Evolutionary conservation across 768 basidiomycete species (phyloP).

Genomic region (Naganishia friedmannii): DNA sequence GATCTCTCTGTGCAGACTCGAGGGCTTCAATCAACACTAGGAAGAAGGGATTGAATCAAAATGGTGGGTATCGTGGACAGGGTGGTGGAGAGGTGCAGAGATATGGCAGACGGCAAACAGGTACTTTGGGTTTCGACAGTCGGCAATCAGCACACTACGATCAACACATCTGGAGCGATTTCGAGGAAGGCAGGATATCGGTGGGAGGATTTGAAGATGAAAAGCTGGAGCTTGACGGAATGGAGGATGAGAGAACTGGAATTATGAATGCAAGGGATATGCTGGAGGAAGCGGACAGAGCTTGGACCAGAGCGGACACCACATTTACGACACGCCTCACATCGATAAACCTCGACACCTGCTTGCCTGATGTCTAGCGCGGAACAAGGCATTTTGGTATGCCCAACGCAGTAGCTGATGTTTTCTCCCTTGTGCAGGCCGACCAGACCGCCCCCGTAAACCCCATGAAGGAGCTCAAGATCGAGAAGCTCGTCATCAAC

Average conservation of each 20-base stretch:
- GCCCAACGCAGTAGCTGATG: background rate
- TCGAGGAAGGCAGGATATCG: background rate
- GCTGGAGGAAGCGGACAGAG: background rate
- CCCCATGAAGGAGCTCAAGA: conserved; percentile 91
- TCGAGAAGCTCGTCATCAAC: conserved; percentile 99
- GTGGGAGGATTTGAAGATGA: background rate
- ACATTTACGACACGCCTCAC: background rate
- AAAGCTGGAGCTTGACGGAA: background rate
- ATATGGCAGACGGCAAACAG: background rate
- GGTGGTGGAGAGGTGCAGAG: background rate
- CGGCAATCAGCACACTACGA: background rate
- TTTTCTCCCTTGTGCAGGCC: conserved; percentile 39
- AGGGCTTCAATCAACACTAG: conserved; percentile 26
- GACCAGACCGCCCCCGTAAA: conserved; percentile 59
- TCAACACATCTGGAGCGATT: background rate
- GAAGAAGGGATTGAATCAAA: conserved; percentile 26
- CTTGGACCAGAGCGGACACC: background rate
- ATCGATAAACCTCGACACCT: background rate
- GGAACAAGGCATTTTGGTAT: background rate
- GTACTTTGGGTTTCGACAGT: background rate
- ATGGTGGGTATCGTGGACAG: conserved; percentile 14
- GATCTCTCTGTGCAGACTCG: conserved; percentile 12
- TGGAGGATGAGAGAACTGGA: background rate
- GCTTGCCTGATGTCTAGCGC: background rate
- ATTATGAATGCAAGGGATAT: background rate